Percentiles rank a stretch among this genome's conserved stretches.
Conservation (phyloP, 2,329 filamentous ascomycete species). For the Rutstroemia sp. region DNA sequence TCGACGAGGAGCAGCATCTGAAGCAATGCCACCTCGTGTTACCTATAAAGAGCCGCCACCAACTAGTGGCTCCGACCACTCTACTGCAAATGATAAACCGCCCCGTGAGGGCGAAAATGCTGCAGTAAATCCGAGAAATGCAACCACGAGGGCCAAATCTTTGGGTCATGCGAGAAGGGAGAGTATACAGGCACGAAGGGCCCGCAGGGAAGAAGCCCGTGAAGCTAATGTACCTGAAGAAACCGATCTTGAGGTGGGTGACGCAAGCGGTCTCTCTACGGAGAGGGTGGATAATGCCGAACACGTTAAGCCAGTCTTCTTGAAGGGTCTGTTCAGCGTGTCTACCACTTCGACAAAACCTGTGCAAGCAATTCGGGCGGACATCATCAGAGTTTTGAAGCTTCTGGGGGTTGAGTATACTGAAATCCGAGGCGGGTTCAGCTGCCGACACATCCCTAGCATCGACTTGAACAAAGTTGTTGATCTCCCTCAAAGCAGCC, state of each 20-base stretch:
- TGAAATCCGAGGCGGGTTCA: constrained; percentile 91
- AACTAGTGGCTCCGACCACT: constrained; percentile 75
- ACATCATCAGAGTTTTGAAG: constrained; percentile 84
- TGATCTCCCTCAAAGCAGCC: constrained; percentile 52
- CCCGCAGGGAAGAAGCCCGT: constrained; percentile 62
- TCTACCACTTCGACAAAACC: constrained; percentile 93
- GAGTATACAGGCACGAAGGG: constrained; percentile 81
- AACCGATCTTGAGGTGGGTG: constrained; percentile 71
- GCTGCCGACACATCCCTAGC: constrained; percentile 79
- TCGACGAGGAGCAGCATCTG: constrained; percentile 46
- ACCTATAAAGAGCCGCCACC: constrained; percentile 57
- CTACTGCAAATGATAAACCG: constrained; percentile 44
- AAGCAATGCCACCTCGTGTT: constrained; percentile 42
- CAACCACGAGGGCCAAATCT: constrained; percentile 73
- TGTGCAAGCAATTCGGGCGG: constrained; percentile 73
- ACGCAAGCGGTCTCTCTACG: constrained; percentile 52
- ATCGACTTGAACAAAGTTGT: constrained; percentile 74
- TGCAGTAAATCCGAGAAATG: constrained; percentile 43
- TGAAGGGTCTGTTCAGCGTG: constrained; percentile 95
- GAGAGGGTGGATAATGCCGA: constrained; percentile 62
- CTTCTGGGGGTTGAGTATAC: constrained; percentile 84
- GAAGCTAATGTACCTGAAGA: constrained; percentile 84
- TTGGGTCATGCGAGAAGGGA: constrained; percentile 83
- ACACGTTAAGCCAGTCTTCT: constrained; percentile 84
- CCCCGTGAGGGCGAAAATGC: constrained; percentile 38